Evolutionary conservation across 2,329 filamentous ascomycete genomes (phyloP), one percentile per base, ranked within the genome.

Genomic region (Sphaerulina populicola): DNA sequence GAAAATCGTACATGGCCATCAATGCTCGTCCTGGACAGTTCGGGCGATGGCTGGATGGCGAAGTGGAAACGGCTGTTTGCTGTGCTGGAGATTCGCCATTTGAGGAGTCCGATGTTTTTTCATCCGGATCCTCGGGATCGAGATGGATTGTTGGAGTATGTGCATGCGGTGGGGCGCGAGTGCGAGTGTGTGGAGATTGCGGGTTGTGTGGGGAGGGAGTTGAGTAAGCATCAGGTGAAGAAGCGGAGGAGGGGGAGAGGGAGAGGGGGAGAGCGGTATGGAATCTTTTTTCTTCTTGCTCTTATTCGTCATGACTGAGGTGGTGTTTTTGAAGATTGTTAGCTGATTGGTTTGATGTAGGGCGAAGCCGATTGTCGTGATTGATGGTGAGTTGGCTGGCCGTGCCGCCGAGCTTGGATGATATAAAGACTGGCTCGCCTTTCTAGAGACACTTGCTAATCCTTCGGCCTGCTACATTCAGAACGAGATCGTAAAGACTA

Each of bases 81-180:
- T 30, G 78, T 77, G 2, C 79, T 88, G 40, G 77, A 82, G 44
- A 91, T 91, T 42, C 74, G 77, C 1, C 80, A 89, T 60, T 71
- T 93, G 36, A 76, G 86, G 12, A 89, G 85, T 58, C 86, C 85
- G 0, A 86, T 91, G 83, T 85, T 90, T 62, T 91, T 88, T 71
- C 86, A 93, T 62, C 75, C 87, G 11, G 86, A 91, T 62, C 86
- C 86, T 0, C 74, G 78, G 1, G 86, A 91, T 66, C 74, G 85
- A 1, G 86, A 91, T 69, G 46, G 82, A 0, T 69, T 91, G 60
- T 69, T 90, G 18, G 82, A 81, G 1, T 86, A 83, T 67, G 77
- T 84, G 0, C 81, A 85, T 60, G 74, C 78, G 51, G 72, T 77
- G 14, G 75, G 76, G 0, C 70, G 81, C n/a, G 76, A 81, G 52